Percentiles rank a stretch among this genome's conserved stretches.
Evolutionary conservation across 805 yeast species (phyloP).

Genomic region (Hanseniaspora lindneri): DNA sequence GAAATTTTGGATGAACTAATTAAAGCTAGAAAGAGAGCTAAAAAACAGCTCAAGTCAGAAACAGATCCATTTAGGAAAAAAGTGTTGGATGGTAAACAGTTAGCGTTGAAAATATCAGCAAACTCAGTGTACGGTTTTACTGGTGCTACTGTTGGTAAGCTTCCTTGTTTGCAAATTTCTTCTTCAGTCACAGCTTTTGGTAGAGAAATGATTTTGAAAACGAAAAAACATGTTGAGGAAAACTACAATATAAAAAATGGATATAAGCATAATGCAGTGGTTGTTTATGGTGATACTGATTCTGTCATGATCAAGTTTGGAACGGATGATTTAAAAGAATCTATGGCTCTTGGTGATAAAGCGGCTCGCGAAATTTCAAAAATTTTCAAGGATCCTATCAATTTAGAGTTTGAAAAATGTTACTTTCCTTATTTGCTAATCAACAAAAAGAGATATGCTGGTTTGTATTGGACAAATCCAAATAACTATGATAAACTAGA

Average conservation of each 20-base stretch:
- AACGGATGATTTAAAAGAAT: conserved; percentile 57
- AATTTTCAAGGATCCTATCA: conserved; percentile 72
- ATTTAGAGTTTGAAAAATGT: conserved; percentile 90
- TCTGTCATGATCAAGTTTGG: conserved; percentile 99
- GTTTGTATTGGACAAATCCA: conserved; percentile 87
- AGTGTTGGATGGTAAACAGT: conserved; percentile 91
- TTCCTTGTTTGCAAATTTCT: conserved; percentile 93
- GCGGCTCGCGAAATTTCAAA: conserved; percentile 84
- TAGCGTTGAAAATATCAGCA: conserved; percentile 92
- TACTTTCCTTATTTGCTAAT: conserved; percentile 88
- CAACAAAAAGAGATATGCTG: conserved; percentile 95
- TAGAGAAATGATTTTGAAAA: conserved; percentile 88
- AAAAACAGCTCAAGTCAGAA: conserved; percentile 78
- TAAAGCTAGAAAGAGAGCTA: conserved; percentile 86
- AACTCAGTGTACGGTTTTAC: conserved; percentile 98
- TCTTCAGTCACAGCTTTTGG: conserved; percentile 94
- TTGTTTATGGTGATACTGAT: conserved; percentile 97
- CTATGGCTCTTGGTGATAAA: conserved; percentile 87
- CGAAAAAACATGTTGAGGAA: conserved; percentile 75
- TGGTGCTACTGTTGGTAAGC: conserved; percentile 95
- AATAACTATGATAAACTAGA: conserved; percentile 94
- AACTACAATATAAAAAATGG: conserved; percentile 75
- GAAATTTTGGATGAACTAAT: conserved; percentile 81
- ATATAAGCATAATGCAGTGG: conserved; percentile 70
- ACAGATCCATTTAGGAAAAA: conserved; percentile 88